Evolutionary conservation across 2,329 filamentous ascomycete species (phyloP), one percentile per base, ranked within the genome.

Genomic region (Neofusicoccum sp.): DNA sequence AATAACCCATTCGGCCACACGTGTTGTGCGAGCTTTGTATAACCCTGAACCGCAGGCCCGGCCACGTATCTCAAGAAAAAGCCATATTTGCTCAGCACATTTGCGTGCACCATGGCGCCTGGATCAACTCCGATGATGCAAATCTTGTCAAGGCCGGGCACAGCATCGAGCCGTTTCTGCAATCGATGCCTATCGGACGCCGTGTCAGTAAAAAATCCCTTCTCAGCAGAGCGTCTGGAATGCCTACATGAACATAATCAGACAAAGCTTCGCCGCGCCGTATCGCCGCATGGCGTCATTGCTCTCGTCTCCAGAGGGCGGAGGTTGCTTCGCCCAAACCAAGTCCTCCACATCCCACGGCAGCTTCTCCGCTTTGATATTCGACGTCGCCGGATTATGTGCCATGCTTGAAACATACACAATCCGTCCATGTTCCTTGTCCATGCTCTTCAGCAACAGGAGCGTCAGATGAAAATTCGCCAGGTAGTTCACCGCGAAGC

Each of bases 381-480:
- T 8, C 3, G 36, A 24, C 3, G 38, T 36, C 41, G 44, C n/a
- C 3, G 14, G 12, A 28, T 38, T 34, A 14, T 31, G 38, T 9
- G 36, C 43, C 4, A 65, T 59, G 60, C 67, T 68, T 6, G 64
- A 63, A 26, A 68, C 30, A 12, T 64, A n/a, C 41, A 57, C 36
- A 62, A 69, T 59, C 63, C 60, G 43, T 61, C 65, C 67, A 5
- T 38, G 34, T 20, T 67, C 53, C 4, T 60, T 58, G 44, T 69
- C 65, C 63, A 69, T 64, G 48, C 65, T 68, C 38, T 65, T 54
- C 14, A 69, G 61, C 47, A 69, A 48, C 11, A 69, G 62, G 14
- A 68, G 56, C 26, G 61, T 61, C n/a, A 69, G 58, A 43, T 68
- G 53, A 62, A 63, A 67, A 31, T 69, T 61, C 33, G 66, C 63